Percentiles rank a stretch among this genome's conserved stretches.
Evolutionary conservation across 2,329 filamentous ascomycete genomes (phyloP).

Genomic region (Pleomassaria siparia): DNA sequence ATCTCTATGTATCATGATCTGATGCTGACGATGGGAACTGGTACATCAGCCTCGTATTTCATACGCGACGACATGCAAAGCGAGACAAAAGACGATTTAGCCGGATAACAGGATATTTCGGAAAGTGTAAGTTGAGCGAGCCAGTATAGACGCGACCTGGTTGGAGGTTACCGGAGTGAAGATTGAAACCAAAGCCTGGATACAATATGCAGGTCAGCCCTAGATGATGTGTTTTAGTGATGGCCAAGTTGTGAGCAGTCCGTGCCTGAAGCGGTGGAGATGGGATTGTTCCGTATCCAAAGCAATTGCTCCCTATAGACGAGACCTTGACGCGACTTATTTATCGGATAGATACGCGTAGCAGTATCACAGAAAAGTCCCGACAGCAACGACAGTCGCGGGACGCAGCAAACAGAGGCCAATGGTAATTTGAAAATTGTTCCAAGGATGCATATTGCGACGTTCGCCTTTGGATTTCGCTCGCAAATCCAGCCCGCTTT

Average conservation of each 20-base stretch:
- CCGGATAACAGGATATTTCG: conserved; percentile 25
- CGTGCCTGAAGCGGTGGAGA: conserved; percentile 10
- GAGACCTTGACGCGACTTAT: neutral
- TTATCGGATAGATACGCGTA: no score
- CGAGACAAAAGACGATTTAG: conserved; percentile 22
- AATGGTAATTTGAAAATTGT: no score
- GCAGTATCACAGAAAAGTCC: no score
- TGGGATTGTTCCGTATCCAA: conserved; percentile 5
- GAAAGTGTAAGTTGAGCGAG: conserved; percentile 2
- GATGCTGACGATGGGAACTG: neutral
- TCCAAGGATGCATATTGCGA: no score
- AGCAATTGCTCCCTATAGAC: neutral
- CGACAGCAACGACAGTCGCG: no score
- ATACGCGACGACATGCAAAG: conserved; percentile 16
- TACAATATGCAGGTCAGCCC: conserved; percentile 14
- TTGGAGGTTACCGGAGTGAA: conserved; percentile 1
- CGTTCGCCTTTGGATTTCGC: no score
- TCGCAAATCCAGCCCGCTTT: no score
- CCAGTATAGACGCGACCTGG: conserved; percentile 3
- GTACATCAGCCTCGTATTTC: neutral
- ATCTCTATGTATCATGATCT: neutral
- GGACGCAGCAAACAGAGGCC: no score
- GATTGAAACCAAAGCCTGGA: conserved; percentile 9
- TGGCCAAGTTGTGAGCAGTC: neutral
- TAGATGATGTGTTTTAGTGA: conserved; percentile 4